A percentile compares a stretch with the other conserved stretches of the same genome.
phyloP scores from a whole-genome alignment of 2,329 filamentous ascomycete species.

The Stachybotrys chlorohalonatus region DNA sequence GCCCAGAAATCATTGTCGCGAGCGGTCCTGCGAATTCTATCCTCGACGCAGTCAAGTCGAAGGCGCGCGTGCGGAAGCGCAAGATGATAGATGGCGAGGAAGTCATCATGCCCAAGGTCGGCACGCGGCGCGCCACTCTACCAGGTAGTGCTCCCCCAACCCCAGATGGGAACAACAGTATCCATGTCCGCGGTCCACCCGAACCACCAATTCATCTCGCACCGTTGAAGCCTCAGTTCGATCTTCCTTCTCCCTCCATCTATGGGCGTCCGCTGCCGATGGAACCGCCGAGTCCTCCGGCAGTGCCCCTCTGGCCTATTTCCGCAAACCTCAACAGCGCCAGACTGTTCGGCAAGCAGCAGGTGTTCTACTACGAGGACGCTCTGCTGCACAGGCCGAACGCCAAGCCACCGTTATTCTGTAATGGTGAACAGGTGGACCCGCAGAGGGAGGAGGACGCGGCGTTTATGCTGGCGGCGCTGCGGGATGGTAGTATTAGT shows the following conservation, averaged over 20 bases:
- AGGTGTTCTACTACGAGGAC: conserved; percentile 14
- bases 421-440: conserved; percentile 3
- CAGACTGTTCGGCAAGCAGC: conserved; percentile 7
- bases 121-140: conserved; percentile 6
- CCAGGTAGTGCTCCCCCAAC: not conserved
- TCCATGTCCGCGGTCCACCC: not conserved
- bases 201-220: conserved; percentile 15
- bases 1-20: not conserved
- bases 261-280: conserved; percentile 15
- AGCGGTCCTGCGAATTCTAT: conserved; percentile 29
- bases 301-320: not conserved
- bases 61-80: conserved; percentile 35
- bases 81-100: conserved; percentile 35
- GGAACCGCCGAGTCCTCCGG: conserved; percentile 13
- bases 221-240: conserved; percentile 17
- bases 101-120: conserved; percentile 14
- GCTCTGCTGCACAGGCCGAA: conserved; percentile 11
- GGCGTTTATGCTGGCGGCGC: conserved; percentile 11
- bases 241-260: conserved; percentile 4
- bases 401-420: conserved; percentile 6
- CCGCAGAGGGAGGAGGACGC: conserved; percentile 12
- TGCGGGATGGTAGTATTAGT: conserved; percentile 9
- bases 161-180: conserved; percentile 1
- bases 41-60: conserved; percentile 40
- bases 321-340: not conserved